Evolutionary conservation across 2,329 filamentous ascomycete genomes (phyloP), one percentile per base, ranked within the genome.

Genomic region (Purpureocillium takamizusanense): DNA sequence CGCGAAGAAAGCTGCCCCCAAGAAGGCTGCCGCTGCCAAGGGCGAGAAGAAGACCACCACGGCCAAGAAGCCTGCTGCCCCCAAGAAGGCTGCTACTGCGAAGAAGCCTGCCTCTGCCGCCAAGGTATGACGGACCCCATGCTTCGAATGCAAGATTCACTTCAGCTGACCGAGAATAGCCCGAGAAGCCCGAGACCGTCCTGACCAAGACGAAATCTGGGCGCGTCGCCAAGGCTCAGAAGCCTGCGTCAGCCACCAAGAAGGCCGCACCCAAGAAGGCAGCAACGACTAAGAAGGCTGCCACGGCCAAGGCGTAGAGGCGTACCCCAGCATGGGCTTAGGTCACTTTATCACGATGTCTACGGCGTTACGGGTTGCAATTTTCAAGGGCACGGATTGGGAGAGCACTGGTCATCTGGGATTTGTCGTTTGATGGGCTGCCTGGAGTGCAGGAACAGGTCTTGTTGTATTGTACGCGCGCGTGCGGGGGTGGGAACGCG

Each of bases 201-300:
- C 66, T 88, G 37, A 76, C 74, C 60, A 89, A 86, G 77, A 89
- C 86, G 61, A 92, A 92, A 77, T 81, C 85, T 38, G 86, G 87
- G 35, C 83, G 87, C 50, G 83, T 94, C 52, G 78, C 82, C 52
- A 94, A 92, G 78, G 69, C 72, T 17, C 41, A 64, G 52, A 64
- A 67, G 52, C 59, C 63, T 15, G 61, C 69, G 7, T 25, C 21
- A 6, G 21, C 21, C 21, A 61, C 67, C 31, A 69, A 72, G 56
- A 69, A 69, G 63, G 60, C 62, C 17, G 59, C 65, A 10, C 49
- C 62, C 28, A 68, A 66, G 57, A 68, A 67, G 60, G 59, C 62
- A 35, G 61, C 66, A 14, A 54, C 62, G 5, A 53, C 65, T 18
- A 69, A 68, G 59, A 66, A 71, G 59, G 55, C 66, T 11, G 60